phyloP scores from a whole-genome alignment of 2,329 filamentous ascomycete genomes.

The Thermothelomyces thermophilus region DNA sequence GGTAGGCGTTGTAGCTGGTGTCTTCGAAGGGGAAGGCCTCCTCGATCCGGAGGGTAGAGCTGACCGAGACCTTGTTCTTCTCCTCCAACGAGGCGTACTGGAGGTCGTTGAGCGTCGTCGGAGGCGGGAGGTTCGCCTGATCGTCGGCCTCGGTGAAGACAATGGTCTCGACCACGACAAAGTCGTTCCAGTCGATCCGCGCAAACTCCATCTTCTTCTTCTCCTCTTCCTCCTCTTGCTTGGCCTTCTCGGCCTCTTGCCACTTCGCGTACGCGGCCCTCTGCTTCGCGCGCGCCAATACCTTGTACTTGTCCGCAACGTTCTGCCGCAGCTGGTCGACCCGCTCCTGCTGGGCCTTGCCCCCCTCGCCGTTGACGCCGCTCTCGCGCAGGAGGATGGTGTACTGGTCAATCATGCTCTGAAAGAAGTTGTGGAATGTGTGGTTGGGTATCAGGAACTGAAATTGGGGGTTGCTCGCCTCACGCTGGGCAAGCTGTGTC shows the following conservation, averaged over 20 bases:
- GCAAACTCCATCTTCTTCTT: constrained; percentile 70
- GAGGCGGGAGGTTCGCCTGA: constrained; percentile 75
- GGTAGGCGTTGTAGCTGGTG: constrained; percentile 48
- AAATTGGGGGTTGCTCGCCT: constrained; percentile 88
- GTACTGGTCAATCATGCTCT: constrained; percentile 88
- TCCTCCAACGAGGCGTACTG: constrained; percentile 94
- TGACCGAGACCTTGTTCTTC: constrained; percentile 83
- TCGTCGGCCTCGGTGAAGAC: constrained; percentile 87
- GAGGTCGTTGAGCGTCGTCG: constrained; percentile 81
- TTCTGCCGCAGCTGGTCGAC: constrained; percentile 68
- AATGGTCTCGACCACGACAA: constrained; percentile 91
- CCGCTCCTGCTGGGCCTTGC: constrained; percentile 65
- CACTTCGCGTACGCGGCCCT: constrained; percentile 82
- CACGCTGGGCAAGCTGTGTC: constrained; percentile 80
- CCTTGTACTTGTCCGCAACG: constrained; percentile 68
- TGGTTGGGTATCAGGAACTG: constrained; percentile 94
- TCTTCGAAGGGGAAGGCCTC: constrained; percentile 86
- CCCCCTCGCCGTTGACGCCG: constrained; percentile 58
- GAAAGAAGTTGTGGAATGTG: constrained; percentile 93
- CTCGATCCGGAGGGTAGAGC: constrained; percentile 77
- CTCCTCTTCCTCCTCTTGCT: constrained; percentile 82
- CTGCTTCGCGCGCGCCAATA: constrained; percentile 74
- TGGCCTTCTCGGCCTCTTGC: constrained; percentile 76
- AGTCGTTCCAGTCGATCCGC: constrained; percentile 97
- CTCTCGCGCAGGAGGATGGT: constrained; percentile 66